Evolutionary conservation across 2,329 filamentous ascomycete genomes (phyloP), one percentile per base, ranked within the genome.

Genomic region (Furcasterigmium sp.): DNA sequence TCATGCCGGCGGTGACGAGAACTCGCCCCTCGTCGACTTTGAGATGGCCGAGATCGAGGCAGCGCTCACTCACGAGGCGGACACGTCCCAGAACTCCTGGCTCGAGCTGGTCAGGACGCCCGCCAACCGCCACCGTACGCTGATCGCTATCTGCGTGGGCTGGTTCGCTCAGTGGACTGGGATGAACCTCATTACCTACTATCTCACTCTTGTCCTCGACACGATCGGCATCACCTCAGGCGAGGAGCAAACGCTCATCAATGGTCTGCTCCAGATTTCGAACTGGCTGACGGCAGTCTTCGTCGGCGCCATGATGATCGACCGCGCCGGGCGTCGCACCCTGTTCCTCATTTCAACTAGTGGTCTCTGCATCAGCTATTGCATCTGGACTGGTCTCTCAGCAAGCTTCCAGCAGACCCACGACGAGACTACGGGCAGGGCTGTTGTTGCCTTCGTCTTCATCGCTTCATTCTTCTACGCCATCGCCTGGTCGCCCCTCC

Each of bases 41-140:
- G 64, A 69, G 50, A 55, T 67, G 42, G 55, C 54, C 21, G 68
- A 71, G 44, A 68, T 70, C 51, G 56, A 64, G 42, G 47, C 56
- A 1, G 55, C 58, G 34, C 37, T 44, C 13, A 32, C 37, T 5
- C 20, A 34, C 21, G 42, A 44, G 23, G 20, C 30, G 6, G 40
- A 42, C 21, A n/a, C 18, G 21, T 34, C n/a, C 13, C 18, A 26
- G 34, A 54, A 51, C 0, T 45, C 45, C 2, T 36, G 42, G 42
- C 15, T 44, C 14, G 37, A 44, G 36, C 36, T 44, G 17, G 15
- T 62, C 28, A 57, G 60, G 35, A 54, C 55, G 4, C 54, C 53
- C 1, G 56, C 51, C 10, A 61, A 59, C 46, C 52, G 57, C 13
- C 53, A 56, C 28, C 50, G 58, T 5, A 49, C 53, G 9, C 44